Evolutionary conservation across 2,329 filamentous ascomycete genomes (phyloP).

Genomic region (Lachnellula subtilissima): DNA sequence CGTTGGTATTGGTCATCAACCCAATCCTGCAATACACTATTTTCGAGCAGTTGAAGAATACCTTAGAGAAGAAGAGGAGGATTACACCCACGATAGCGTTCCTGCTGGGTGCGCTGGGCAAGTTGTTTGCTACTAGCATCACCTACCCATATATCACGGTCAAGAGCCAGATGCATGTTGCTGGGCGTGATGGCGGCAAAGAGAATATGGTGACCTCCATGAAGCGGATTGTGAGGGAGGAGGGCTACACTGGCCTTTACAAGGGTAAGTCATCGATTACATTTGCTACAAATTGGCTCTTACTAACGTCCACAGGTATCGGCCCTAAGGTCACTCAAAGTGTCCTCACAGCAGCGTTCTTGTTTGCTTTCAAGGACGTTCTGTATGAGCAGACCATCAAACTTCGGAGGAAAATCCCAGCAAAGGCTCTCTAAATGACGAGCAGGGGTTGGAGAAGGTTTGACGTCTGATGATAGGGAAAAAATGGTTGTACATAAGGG

Average conservation of each 20-base stretch:
- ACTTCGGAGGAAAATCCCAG: slow-evolving; percentile 44
- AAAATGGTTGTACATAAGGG: background rate
- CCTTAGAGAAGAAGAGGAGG: slow-evolving; percentile 66
- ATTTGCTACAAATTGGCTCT: background rate
- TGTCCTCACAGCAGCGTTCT: slow-evolving; percentile 89
- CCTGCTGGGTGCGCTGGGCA: slow-evolving; percentile 85
- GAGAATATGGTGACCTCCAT: slow-evolving; percentile 77
- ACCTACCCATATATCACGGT: slow-evolving; percentile 99
- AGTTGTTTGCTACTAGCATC: slow-evolving; percentile 86
- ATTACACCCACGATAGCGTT: slow-evolving; percentile 86
- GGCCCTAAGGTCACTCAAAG: slow-evolving; percentile 96
- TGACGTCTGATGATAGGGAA: slow-evolving; percentile 4
- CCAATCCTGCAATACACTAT: slow-evolving; percentile 98
- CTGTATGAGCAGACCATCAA: slow-evolving; percentile 78
- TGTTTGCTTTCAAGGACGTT: slow-evolving; percentile 97
- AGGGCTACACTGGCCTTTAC: slow-evolving; percentile 89
- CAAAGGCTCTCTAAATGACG: slow-evolving; percentile 15
- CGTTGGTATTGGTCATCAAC: slow-evolving; percentile 92
- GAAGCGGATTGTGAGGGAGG: slow-evolving; percentile 74
- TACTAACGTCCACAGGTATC: slow-evolving; percentile 58
- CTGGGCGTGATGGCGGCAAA: slow-evolving; percentile 67
- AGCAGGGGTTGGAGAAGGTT: background rate
- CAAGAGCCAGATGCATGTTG: slow-evolving; percentile 96
- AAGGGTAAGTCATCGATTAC: slow-evolving; percentile 58
- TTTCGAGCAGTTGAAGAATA: slow-evolving; percentile 96